phyloP scores from a whole-genome alignment of 495 filamentous ascomycete genomes.

The Trichoderma reesei region DNA sequence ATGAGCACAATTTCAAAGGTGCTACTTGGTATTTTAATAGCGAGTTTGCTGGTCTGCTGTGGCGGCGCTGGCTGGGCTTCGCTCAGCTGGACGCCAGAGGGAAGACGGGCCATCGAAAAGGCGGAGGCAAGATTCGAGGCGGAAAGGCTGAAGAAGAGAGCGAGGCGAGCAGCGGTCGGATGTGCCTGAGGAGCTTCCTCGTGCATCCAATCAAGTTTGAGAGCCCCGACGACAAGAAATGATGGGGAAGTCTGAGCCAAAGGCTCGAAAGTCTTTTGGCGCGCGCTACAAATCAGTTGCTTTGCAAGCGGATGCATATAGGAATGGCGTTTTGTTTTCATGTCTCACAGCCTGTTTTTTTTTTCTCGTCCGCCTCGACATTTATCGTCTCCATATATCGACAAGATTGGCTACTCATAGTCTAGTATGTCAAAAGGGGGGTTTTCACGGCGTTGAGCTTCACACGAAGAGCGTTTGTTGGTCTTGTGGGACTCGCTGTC shows the following conservation, averaged over 20 bases:
- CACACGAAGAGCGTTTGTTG: no score
- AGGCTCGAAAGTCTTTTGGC: not conserved
- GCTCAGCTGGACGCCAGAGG: constrained; percentile 53
- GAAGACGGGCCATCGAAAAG: constrained; percentile 61
- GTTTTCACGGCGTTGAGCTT: no score
- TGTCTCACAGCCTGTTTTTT: not conserved
- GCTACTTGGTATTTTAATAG: constrained; percentile 94
- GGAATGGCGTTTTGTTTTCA: constrained; percentile 1
- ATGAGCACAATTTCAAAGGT: constrained; percentile 83
- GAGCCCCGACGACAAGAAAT: constrained; percentile 25
- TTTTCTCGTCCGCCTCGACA: not conserved
- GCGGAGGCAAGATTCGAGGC: constrained; percentile 40
- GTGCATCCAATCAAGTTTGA: constrained; percentile 83
- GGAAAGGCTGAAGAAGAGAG: constrained; percentile 60
- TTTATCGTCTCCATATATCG: no score
- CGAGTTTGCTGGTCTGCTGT: constrained; percentile 71
- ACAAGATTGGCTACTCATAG: no score
- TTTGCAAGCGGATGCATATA: not conserved
- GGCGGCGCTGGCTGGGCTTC: constrained; percentile 81
- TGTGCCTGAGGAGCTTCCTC: constrained; percentile 85
- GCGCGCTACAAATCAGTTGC: not conserved
- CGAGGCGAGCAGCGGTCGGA: constrained; percentile 50
- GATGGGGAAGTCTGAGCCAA: not conserved
- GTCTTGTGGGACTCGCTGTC: no score
- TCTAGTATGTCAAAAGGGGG: no score